Base-by-base conservation (phyloP, 208 protist species). In the Acanthamoeba castellanii region DNA sequence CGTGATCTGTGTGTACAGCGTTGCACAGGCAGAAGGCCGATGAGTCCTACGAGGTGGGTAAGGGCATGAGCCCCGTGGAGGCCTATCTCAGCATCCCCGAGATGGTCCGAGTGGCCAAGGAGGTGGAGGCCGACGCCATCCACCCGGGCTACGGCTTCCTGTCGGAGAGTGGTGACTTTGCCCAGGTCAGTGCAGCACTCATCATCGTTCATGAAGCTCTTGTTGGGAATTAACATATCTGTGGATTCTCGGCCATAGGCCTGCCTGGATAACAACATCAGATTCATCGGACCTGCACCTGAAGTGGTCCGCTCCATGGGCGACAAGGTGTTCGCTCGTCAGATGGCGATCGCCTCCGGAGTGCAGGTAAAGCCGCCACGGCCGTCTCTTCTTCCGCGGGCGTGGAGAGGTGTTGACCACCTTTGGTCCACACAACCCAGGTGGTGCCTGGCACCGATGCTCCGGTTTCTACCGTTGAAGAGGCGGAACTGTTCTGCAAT, bases 401-500 rank as follows among this genome's bases (percentile, higher is more conserved):
- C 45, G 1, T 50, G 45, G 1, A 18, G 30, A 34, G 25, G 0
- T 47, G 20, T n/a, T 8, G 22, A 61, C 47, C 13, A 32, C n/a
- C 47, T 9, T 47, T 87, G 11, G 27, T 37, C 7, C 16, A 88
- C 50, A 57, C 57, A 18, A 27, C 92, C 11, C 93, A 95, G 32
- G 95, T 97, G 9, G 92, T 97, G 32, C 97, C 97, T 3, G 97
- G 97, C 22, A 96, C 95, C 3, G 81, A 94, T 20, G 72, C 68
- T 20, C 59, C 95, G 0, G 94, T 96, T 14, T 30, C 13, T 11
- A 95, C 22, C 0, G 20, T 93, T 20, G 95, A 96, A 34, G 95
- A 96, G 27, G 96, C 95, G 20, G 57, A 70, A 22, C 27, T 22
- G 47, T 82, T 99, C 99, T 96, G 96, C 94, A 16, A 98, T 99